Evolutionary conservation across 257 asterid species (phyloP), one percentile per base, ranked within the genome.

Genomic region (Parsonsia alboflavescens): DNA sequence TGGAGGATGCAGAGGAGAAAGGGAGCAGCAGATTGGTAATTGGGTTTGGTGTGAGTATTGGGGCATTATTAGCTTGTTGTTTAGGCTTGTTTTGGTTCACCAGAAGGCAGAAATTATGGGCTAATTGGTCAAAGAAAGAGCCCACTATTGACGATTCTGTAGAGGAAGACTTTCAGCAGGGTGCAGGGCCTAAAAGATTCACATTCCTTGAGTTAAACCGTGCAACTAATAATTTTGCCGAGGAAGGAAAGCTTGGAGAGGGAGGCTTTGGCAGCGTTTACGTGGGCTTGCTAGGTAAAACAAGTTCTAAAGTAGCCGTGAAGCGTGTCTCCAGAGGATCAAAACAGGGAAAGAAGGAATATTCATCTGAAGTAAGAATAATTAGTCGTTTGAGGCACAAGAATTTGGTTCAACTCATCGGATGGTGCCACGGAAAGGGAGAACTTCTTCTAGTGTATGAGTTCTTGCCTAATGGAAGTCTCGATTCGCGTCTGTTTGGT

Each of bases 321-420:
- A 64, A 64, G 28, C 48, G 49, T 17, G 70, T 64, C 15, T 17
- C 70, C 19, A 64, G 70, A 36, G 70, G 70, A 36, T 64, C 70
- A 2, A 64, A 36, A 8, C 70, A 64, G 17, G 70, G 70, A 36
- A 17, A 36, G 24, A 64, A 64, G 7, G 70, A 64, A 26, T 64
- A 64, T 36, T 39, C 70, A 17, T 64, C 70, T 36, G 70, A 64
- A 36, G 70, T 64, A 7, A 64, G 26, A 48, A 64, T 63, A 6
- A 64, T 64, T 7, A 64, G 70, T 39, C 48, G 49, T 17, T 64
- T 64, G 10, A 64, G 70, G 10, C 70, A 64, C 70, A 64, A 39
- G 26, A 64, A 64, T 39, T 64, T 64, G 26, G 70, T 64, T 17
- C 70, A 64, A 39, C 70, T 64, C 7, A 36, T 64, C 2, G 70